Evolutionary conservation across 352 stramenopile species (phyloP).

Genomic region (Pythium phragmitis): DNA sequence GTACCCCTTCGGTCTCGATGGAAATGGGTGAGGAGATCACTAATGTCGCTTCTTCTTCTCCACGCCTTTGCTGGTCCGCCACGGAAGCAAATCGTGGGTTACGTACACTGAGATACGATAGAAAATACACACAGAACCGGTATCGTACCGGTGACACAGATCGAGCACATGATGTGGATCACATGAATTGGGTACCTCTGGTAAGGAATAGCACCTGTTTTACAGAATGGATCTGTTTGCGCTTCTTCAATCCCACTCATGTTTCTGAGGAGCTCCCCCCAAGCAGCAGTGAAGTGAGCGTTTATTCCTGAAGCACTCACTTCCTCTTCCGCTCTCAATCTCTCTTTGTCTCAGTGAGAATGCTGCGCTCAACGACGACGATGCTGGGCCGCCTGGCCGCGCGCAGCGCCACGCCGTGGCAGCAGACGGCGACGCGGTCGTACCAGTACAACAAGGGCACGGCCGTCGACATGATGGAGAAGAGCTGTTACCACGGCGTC

Average conservation of each 20-base stretch:
- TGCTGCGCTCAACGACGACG: conserved; percentile 13
- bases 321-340: not conserved
- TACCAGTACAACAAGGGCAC: conserved; percentile 81
- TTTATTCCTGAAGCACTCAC: not conserved
- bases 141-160: not conserved
- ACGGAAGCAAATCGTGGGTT: not conserved
- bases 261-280: conserved; percentile 8
- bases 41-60: not conserved
- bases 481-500: conserved; percentile 93
- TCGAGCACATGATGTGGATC: not conserved
- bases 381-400: conserved; percentile 9
- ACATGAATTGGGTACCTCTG: conserved; percentile 3
- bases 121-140: not conserved
- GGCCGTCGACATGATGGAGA: conserved; percentile 90
- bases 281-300: conserved; percentile 15
- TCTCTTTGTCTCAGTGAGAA: not conserved
- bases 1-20: not conserved
- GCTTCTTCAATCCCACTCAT: conserved; percentile 16
- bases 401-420: not conserved
- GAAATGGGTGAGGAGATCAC: too few species aligned
- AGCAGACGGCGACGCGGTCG: conserved; percentile 19
- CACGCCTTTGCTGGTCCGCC: not conserved
- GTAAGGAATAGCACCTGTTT: conserved; percentile 6
- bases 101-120: not conserved
- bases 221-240: conserved; percentile 25